Base-by-base conservation (phyloP, 148 eudicot species). In the Cornus florida region DNA sequence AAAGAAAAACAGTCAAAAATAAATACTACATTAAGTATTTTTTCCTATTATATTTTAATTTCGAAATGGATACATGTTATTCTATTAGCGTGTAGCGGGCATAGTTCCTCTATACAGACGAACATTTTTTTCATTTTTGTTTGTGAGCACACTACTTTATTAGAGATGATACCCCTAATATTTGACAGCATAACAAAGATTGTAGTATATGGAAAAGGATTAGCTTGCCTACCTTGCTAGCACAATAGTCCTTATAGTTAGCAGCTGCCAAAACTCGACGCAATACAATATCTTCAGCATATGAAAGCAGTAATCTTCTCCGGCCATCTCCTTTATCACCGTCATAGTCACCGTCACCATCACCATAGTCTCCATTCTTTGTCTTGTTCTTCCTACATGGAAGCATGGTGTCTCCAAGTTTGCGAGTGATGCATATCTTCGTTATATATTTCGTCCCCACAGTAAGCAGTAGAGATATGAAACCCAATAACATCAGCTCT, bases 401-500 rank as follows among this genome's bases (percentile, higher is more conserved):
- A 69, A 81, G 73, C 87, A 86, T 76, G 7, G 60, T 81, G 23
- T 82, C 33, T 20, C 88, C 86, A 53, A 81, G 48, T 5, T 74
- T 64, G 10, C 31, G 10, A 7, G 86, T 80, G 48, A 85, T 81
- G 33, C 90, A 88, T 69, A 88, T 85, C 60, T 71, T 85, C 0
- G 88, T 32, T 11, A 88, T 22, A 28, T 81, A 81, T 1, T 33
- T 35, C 5, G 86, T 83, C 0, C 85, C 85, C 5, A 85, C 79
- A 3, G 88, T 88, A 11, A 88, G 84, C 33, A 88, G 73, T 14
- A 88, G 71, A 11, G 90, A 88, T 68, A 88, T 81, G 41, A 88
- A 88, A 12, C 90, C 90, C 62, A 88, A 67, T 23, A 88, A 60
- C 90, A 88, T 88, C 57, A 88, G 71, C 77, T 88, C 90, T 85